Evolutionary conservation across 2,329 filamentous ascomycete genomes (phyloP).

Genomic region (Talaromyces sp.): DNA sequence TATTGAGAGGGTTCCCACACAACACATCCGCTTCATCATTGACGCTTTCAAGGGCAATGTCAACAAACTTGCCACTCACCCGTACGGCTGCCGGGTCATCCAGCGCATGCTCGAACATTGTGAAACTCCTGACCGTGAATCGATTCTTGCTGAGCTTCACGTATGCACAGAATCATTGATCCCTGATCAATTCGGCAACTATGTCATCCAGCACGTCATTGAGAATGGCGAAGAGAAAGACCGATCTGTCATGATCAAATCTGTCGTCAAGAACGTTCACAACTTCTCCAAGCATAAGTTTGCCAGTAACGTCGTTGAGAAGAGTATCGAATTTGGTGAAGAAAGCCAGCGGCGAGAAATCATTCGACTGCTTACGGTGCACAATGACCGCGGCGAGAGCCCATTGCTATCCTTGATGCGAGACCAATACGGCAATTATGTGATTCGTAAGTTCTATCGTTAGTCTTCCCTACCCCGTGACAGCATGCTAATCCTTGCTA

Average conservation of each 20-base stretch:
- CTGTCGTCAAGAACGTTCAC: constrained; percentile 71
- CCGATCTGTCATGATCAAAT: constrained; percentile 66
- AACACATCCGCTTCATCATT: constrained; percentile 83
- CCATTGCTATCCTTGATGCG: constrained; percentile 77
- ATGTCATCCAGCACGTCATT: constrained; percentile 92
- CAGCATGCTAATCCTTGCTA: constrained; percentile 27
- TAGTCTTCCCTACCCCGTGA: not conserved
- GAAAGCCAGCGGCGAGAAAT: constrained; percentile 69
- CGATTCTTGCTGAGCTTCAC: constrained; percentile 77
- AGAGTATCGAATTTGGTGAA: constrained; percentile 74
- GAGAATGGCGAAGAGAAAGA: constrained; percentile 72
- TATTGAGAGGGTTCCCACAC: constrained; percentile 73
- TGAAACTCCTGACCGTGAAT: constrained; percentile 66
- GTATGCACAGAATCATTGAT: constrained; percentile 69
- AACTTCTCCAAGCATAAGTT: constrained; percentile 89
- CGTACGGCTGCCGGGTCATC: constrained; percentile 88
- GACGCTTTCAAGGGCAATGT: constrained; percentile 75
- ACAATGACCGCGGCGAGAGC: constrained; percentile 64
- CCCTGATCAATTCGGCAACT: constrained; percentile 89
- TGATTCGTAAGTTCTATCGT: constrained; percentile 74
- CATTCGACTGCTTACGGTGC: constrained; percentile 60
- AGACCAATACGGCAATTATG: constrained; percentile 93
- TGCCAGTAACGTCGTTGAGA: constrained; percentile 95
- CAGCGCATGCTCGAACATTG: constrained; percentile 88
- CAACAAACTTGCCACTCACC: constrained; percentile 69